Base-by-base conservation (phyloP, 352 stramenopile genomes). In the Pythium periplocum region DNA sequence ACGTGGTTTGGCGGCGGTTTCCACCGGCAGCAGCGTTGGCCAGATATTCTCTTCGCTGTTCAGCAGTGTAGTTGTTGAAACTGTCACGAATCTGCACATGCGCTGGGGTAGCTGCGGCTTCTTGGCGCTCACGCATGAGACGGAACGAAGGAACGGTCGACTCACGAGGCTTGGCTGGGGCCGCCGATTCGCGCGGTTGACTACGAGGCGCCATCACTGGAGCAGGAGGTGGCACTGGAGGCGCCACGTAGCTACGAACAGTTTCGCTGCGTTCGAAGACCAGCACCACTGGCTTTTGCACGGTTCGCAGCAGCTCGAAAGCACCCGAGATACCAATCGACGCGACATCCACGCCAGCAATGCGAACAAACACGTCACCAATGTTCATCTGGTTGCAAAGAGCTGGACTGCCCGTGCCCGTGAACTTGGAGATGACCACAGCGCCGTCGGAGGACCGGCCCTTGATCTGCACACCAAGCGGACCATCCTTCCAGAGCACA, bases 381-480 rank as follows among this genome's bases (percentile, higher is more conserved):
- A 81, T 64, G 9, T 66, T 53, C 6, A 94, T 82, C 9, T 80
- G 59, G 10, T 77, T 54, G 5, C 75, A 77, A 34, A 88, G 64
- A 33, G 61, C 62, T 3, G 78, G 71, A 11, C 73, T 63, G 0
- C 78, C 79, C 11, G 74, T 78, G 45, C 79, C 79, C 4, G 83
- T 93, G 35, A 93, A 70, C 31, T 83, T 72, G 5, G 84, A 78
- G 36, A 95, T 76, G 11, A 90, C 71, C n/a, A 93, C 78, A 10
- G 65, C 66, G 4, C 78, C 71, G 44, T 86, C 56, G 12, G 26
- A 69, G 41, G 58, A 72, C 3, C 75, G 85, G 17, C 71, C 75
- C 36, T 86, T 89, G 53, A 95, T 91, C 59, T 92, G 82, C 50
- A 95, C 87, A 7, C 84, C 84, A 4, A 95, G 69, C 4, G 83